Conservation (phyloP, 2,329 filamentous ascomycete genomes). For the Aphanoascus verrucosus region DNA sequence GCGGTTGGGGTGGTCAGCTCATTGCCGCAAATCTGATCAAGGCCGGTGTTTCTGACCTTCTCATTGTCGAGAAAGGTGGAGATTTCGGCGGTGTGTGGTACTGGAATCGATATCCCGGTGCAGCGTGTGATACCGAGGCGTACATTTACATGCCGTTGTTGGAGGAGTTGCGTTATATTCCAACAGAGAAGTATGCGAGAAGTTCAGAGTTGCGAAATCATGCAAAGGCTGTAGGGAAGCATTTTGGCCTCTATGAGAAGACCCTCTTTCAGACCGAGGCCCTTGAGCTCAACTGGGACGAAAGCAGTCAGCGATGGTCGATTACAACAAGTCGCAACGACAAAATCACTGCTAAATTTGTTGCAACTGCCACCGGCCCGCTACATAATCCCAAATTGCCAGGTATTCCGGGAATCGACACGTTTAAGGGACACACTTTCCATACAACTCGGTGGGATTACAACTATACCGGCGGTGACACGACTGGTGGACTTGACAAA, state of each 20-base stretch:
- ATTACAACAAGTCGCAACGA: constrained; percentile 19
- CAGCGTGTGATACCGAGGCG: constrained; percentile 48
- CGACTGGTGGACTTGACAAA: constrained; percentile 16
- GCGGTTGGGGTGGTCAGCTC: too few species aligned
- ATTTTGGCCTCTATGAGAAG: constrained; percentile 34
- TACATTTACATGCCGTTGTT: constrained; percentile 51
- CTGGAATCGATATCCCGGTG: constrained; percentile 41
- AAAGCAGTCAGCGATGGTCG: constrained; percentile 27
- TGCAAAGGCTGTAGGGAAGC: constrained; percentile 35
- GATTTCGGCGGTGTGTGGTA: constrained; percentile 42
- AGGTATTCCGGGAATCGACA: constrained; percentile 31
- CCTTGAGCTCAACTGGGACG: constrained; percentile 39
- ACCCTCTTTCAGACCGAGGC: constrained; percentile 42
- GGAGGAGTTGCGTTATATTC: constrained; percentile 51
- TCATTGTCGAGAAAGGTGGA: constrained; percentile 36
- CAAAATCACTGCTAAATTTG: constrained; percentile 29
- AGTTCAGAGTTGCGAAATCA: constrained; percentile 41
- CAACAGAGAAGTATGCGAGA: constrained; percentile 40
- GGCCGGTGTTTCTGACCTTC: constrained; percentile 14
- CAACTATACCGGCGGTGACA: constrained; percentile 9
- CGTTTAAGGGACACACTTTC: constrained; percentile 34
- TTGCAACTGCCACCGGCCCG: constrained; percentile 34
- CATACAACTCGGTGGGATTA: constrained; percentile 39
- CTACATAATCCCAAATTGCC: constrained; percentile 38
- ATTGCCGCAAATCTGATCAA: background rate